These are phyloP conservation scores for Porpolomopsis calyptriformis DNA, from an alignment of 768 basidiomycete genomes.

Conservation along the genomic window DNA sequence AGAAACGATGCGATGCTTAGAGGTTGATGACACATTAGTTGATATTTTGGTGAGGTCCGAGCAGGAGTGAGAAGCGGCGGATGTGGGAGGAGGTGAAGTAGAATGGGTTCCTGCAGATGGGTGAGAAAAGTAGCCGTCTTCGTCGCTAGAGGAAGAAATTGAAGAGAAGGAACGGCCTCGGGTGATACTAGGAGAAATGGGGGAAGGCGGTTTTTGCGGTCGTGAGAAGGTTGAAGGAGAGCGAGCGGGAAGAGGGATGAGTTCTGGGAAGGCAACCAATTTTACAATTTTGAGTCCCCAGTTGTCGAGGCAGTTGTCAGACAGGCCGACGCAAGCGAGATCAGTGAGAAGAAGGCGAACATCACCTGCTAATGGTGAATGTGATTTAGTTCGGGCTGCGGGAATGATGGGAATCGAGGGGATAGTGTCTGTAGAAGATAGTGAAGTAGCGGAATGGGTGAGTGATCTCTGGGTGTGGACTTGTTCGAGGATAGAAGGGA, in stretches of 20 bases:
- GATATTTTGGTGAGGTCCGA: constrained; percentile 28
- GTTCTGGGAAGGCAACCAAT: constrained; percentile 65
- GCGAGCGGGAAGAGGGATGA: constrained; percentile 32
- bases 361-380: constrained; percentile 45
- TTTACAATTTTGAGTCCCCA: constrained; percentile 75
- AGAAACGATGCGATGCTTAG: constrained; percentile 28
- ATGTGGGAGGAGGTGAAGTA: constrained; percentile 23
- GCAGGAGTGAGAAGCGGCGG: constrained; percentile 31
- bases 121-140: constrained; percentile 54
- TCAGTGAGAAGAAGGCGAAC: constrained; percentile 59
- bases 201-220: constrained; percentile 4
- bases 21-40: constrained; percentile 18
- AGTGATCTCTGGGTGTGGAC: background rate
- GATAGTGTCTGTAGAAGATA: background rate
- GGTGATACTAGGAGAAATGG: constrained; percentile 3
- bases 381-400: constrained; percentile 30
- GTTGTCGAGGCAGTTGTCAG: constrained; percentile 53
- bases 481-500: background rate
- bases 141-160: constrained; percentile 25
- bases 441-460: no score
- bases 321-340: constrained; percentile 66
- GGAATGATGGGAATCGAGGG: constrained; percentile 2
- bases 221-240: constrained; percentile 10
- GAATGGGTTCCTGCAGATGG: constrained; percentile 34
- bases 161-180: constrained; percentile 1